A percentile compares a stretch with the other conserved stretches of the same genome.
Evolutionary conservation across 1,284 basidiomycete species (phyloP).

Genomic region (Paramarasmius palmivorus): DNA sequence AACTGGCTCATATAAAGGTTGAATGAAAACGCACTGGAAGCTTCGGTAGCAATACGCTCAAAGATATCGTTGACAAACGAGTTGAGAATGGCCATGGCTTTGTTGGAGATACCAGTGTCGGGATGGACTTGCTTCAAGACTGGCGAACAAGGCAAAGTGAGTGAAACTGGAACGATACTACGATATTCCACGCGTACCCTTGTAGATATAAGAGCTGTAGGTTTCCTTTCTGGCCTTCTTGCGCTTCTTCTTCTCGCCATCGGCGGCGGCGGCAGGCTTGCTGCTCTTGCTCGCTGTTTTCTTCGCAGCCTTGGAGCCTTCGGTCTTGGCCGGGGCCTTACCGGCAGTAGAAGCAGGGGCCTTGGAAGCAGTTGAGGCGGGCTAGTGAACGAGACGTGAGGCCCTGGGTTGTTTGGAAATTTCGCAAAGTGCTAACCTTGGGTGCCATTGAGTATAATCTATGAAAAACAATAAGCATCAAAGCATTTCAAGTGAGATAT

Average conservation of each 20-base stretch:
- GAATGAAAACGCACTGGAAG: constrained; percentile 56
- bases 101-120: constrained; percentile 85
- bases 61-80: constrained; percentile 84
- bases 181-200: constrained; percentile 48
- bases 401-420: neutral
- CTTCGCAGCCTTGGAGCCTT: constrained; percentile 72
- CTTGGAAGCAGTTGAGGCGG: constrained; percentile 77
- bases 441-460: constrained; percentile 11
- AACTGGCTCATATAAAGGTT: constrained; percentile 38
- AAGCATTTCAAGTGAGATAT: too few relatives aligned
- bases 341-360: constrained; percentile 75
- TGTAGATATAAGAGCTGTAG: constrained; percentile 91
- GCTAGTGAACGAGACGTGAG: constrained; percentile 20
- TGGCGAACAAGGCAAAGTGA: constrained; percentile 27
- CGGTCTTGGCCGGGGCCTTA: constrained; percentile 73
- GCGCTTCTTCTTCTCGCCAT: constrained; percentile 83
- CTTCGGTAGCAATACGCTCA: constrained; percentile 81
- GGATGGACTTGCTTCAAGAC: constrained; percentile 87
- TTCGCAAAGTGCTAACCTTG: constrained; percentile 7
- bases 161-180: constrained; percentile 3
- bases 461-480: neutral
- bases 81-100: constrained; percentile 86
- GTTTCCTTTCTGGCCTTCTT: constrained; percentile 87
- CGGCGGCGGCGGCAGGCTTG: constrained; percentile 55
- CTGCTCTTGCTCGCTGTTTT: constrained; percentile 56